A percentile compares a stretch with the other conserved stretches of the same genome.
phyloP scores from a whole-genome alignment of 2,329 filamentous ascomycete genomes.

The Chalaropsis thielavioides region DNA sequence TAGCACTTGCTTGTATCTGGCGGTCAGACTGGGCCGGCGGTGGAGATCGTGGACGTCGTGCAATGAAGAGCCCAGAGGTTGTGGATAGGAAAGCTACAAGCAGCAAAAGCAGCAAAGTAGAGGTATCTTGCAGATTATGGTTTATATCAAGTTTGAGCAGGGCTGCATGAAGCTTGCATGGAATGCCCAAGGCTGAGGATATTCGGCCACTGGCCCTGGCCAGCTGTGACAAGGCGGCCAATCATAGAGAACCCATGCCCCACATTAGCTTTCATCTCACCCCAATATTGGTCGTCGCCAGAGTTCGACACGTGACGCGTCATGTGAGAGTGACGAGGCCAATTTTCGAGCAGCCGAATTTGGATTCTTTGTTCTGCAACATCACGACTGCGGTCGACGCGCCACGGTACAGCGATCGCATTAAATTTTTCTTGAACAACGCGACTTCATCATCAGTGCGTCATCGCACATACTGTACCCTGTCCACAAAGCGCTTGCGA shows the following conservation, averaged over 20 bases:
- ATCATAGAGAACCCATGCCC: not conserved
- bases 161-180: not conserved
- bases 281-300: not conserved
- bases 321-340: conserved; percentile 14
- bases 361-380: conserved; percentile 10
- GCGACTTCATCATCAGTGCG: conserved; percentile 4
- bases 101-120: not conserved
- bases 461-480: not conserved
- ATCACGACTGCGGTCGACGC: conserved; percentile 9
- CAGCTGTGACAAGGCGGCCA: conserved; percentile 11
- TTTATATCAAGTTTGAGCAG: not conserved
- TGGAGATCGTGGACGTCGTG: not conserved
- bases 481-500: not conserved
- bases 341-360: conserved; percentile 15
- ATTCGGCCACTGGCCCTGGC: not conserved
- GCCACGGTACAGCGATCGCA: not conserved
- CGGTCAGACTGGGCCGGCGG: not conserved
- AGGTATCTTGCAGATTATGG: not conserved
- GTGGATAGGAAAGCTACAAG: not conserved
- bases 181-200: conserved; percentile 6
- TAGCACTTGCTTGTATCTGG: not conserved
- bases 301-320: conserved; percentile 3
- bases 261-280: conserved; percentile 5
- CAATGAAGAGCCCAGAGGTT: not conserved
- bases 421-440: not conserved